These are phyloP conservation scores for Hemileccinum impolitum DNA, from an alignment of 768 basidiomycete genomes.

Conservation along the genomic window DNA sequence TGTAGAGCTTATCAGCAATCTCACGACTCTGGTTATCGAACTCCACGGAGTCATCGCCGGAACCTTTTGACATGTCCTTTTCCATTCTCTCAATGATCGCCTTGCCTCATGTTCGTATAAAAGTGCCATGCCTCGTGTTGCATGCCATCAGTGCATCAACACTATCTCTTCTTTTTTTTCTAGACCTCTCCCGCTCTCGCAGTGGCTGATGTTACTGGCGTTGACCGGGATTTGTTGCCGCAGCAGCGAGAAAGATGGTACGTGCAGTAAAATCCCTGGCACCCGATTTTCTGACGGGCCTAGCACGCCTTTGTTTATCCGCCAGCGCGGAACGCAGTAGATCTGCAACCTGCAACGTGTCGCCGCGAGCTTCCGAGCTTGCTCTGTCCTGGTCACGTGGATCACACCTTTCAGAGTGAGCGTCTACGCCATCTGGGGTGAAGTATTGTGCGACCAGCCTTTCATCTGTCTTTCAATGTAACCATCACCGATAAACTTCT, in stretches of 20 bases:
- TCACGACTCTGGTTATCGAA: neutral
- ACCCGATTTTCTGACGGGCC: neutral
- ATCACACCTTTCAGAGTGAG: neutral
- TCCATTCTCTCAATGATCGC: neutral
- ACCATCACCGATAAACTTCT: neutral
- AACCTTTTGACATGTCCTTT: neutral
- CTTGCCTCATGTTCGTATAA: slow-evolving; percentile 2
- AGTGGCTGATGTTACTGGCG: neutral
- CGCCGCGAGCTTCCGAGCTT: slow-evolving; percentile 21
- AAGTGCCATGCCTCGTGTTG: slow-evolving; percentile 17
- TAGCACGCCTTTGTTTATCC: slow-evolving; percentile 2
- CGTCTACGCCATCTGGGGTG: neutral
- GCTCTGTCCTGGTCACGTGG: slow-evolving; percentile 26
- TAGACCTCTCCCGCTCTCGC: neutral
- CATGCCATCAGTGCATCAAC: neutral
- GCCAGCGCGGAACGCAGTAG: slow-evolving; percentile 2
- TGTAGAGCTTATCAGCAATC: slow-evolving; percentile 1
- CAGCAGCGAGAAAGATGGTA: neutral
- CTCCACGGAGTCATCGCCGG: neutral
- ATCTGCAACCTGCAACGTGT: slow-evolving; percentile 13
- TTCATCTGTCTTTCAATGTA: slow-evolving; percentile 23
- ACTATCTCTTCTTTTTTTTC: neutral
- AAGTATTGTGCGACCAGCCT: slow-evolving; percentile 10
- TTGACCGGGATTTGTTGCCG: neutral
- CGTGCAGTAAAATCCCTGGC: neutral